phyloP scores from a whole-genome alignment of 2,329 filamentous ascomycete genomes.

The Fusarium sp. region DNA sequence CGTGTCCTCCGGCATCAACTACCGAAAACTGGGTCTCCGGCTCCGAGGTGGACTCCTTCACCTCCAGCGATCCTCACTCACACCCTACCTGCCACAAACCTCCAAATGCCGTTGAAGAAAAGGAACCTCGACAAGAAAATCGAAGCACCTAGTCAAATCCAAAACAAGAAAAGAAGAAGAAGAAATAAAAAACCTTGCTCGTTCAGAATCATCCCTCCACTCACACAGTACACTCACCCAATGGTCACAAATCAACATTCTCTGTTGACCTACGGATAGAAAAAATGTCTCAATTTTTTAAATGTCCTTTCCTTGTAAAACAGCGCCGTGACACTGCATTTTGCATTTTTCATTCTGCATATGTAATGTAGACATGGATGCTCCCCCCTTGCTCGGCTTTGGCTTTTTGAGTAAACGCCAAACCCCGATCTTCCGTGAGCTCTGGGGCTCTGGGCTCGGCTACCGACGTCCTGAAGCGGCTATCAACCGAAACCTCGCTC shows the following conservation, averaged over 20 bases:
- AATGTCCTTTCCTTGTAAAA: neutral
- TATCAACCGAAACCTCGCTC: slow-evolving; percentile 29
- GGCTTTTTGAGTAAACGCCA: slow-evolving; percentile 27
- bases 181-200: slow-evolving; percentile 20
- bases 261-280: slow-evolving; percentile 5
- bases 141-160: slow-evolving; percentile 1
- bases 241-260: slow-evolving; percentile 28
- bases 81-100: neutral
- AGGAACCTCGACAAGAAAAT: slow-evolving; percentile 3
- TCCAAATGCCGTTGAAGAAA: slow-evolving; percentile 26
- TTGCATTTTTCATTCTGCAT: neutral
- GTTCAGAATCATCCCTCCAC: slow-evolving; percentile 16
- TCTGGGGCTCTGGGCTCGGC: slow-evolving; percentile 43
- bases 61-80: too few relatives aligned
- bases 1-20: slow-evolving; percentile 26
- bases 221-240: slow-evolving; percentile 18
- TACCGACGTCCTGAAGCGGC: slow-evolving; percentile 44
- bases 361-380: neutral
- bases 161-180: too few relatives aligned
- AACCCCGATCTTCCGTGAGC: slow-evolving; percentile 43
- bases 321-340: slow-evolving; percentile 28
- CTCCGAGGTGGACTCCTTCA: slow-evolving; percentile 26
- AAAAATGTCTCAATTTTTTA: slow-evolving; percentile 40
- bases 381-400: slow-evolving; percentile 40
- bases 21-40: slow-evolving; percentile 38